Conservation (phyloP, 1,284 basidiomycete genomes). For the Fistulina hepatica region DNA sequence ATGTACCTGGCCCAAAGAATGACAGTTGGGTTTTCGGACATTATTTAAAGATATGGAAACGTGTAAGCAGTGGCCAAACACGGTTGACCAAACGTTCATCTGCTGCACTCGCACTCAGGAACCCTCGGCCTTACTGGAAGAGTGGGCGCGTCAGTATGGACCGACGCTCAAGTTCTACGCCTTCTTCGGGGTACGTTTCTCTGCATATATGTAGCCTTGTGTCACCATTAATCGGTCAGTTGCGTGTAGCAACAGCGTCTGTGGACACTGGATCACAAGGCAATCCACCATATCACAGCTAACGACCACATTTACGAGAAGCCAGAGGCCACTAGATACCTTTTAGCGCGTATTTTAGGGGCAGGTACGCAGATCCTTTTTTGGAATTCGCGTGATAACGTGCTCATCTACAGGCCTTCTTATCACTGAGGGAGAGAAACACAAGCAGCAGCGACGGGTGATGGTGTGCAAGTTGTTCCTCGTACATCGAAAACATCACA, state of each 20-base stretch:
- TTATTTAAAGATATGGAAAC: no score
- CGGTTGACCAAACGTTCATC: no score
- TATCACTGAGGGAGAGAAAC: neutral
- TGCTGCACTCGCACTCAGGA: no score
- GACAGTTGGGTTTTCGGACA: no score
- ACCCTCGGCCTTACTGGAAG: no score
- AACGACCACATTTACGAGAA: constrained; percentile 8
- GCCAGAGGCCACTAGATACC: neutral
- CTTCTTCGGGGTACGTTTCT: neutral
- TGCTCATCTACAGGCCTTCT: no score
- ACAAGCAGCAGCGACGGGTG: neutral
- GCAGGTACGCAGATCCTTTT: constrained; percentile 3
- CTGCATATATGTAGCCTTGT: neutral
- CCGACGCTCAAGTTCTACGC: neutral
- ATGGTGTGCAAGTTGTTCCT: neutral
- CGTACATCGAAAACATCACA: neutral
- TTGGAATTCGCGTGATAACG: no score
- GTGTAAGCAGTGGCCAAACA: no score
- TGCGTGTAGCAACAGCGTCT: neutral
- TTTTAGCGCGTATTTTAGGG: constrained; percentile 3
- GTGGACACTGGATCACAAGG: constrained; percentile 8
- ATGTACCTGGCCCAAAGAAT: no score
- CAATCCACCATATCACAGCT: constrained; percentile 8
- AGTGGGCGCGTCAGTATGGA: neutral
- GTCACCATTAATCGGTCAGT: neutral